These are phyloP conservation scores for Plasmopara viticola DNA, from an alignment of 352 stramenopile genomes.

Conservation along the genomic window DNA sequence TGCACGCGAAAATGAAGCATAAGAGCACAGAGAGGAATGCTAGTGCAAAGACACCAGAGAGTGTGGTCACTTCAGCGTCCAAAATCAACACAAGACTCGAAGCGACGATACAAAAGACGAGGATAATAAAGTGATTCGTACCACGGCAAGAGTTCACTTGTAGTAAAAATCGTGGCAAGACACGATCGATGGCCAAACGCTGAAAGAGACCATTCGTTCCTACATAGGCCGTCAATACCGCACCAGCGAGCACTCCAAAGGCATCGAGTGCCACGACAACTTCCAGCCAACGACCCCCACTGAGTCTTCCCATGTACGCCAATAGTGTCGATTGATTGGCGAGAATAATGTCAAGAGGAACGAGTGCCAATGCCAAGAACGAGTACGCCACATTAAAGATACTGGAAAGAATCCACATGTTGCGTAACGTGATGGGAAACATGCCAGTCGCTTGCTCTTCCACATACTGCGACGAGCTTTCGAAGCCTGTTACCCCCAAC, in stretches of 20 bases:
- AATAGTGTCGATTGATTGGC: conserved; percentile 58
- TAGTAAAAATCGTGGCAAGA: conserved; percentile 56
- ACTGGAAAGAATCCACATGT: conserved; percentile 78
- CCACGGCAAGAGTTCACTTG: conserved; percentile 54
- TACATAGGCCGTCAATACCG: conserved; percentile 80
- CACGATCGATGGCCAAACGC: conserved; percentile 76
- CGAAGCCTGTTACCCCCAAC: conserved; percentile 86
- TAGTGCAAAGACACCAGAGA: conserved; percentile 85
- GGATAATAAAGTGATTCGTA: conserved; percentile 81
- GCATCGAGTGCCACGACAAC: conserved; percentile 68
- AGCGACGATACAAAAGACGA: conserved; percentile 62
- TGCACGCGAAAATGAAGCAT: conserved; percentile 75
- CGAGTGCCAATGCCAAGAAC: conserved; percentile 53
- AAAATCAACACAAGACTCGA: conserved; percentile 72
- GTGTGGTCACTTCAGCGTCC: conserved; percentile 65
- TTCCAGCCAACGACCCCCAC: conserved; percentile 30
- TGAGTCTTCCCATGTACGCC: conserved; percentile 51
- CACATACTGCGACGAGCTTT: conserved; percentile 85
- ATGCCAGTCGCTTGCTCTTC: conserved; percentile 79
- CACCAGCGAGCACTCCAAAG: conserved; percentile 84
- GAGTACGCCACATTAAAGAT: conserved; percentile 80
- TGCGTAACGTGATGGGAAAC: conserved; percentile 64
- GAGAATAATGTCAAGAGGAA: conserved; percentile 70
- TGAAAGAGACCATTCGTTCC: conserved; percentile 72
- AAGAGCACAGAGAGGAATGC: conserved; percentile 82